These are phyloP conservation scores for Diaporthe destruens DNA, from an alignment of 2,329 filamentous ascomycete species.

Conservation along the genomic window DNA sequence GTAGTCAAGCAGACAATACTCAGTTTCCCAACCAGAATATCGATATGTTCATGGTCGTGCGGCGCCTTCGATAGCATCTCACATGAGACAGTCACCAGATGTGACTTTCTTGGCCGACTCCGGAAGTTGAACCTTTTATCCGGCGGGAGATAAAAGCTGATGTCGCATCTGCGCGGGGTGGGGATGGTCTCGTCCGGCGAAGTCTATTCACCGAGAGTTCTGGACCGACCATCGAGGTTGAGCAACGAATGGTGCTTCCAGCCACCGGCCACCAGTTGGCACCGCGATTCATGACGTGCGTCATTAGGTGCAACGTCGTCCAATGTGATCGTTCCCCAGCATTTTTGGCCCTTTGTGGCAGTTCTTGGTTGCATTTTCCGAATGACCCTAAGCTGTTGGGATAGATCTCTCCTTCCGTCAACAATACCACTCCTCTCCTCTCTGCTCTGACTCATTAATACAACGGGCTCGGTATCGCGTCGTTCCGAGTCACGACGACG, in stretches of 20 bases:
- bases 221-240: background rate
- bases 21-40: background rate
- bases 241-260: background rate
- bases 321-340: background rate
- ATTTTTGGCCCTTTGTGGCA: background rate
- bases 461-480: background rate
- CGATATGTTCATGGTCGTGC: background rate
- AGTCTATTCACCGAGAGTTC: conserved; percentile 27
- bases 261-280: background rate
- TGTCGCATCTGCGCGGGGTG: background rate
- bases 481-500: background rate
- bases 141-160: background rate
- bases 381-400: background rate
- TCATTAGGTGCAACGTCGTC: background rate
- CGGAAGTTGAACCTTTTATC: background rate
- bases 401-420: background rate
- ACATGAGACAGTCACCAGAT: background rate
- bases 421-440: background rate
- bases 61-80: background rate
- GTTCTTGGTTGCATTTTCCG: background rate
- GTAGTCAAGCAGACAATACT: too few species aligned
- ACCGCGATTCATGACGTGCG: conserved; percentile 24
- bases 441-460: background rate
- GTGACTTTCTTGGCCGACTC: background rate
- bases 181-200: background rate